A percentile compares a stretch with the other conserved stretches of the same genome.
phyloP scores from a whole-genome alignment of 2,329 filamentous ascomycete genomes.

The Aspergillus quadrilineatus region DNA sequence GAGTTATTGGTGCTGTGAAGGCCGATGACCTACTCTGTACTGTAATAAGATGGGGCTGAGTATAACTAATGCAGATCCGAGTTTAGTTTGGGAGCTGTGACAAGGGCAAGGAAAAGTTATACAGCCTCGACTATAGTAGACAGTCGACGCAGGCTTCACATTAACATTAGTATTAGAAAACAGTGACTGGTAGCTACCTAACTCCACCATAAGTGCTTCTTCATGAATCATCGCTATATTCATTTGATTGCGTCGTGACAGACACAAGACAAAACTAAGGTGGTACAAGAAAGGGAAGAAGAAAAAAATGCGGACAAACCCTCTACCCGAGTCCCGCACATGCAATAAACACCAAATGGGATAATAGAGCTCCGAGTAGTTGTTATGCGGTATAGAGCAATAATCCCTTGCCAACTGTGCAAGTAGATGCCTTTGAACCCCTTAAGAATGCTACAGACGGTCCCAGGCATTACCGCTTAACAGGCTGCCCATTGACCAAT shows the following conservation, averaged over 20 bases:
- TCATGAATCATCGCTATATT: slow-evolving; percentile 16
- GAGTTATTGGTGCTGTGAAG: background rate
- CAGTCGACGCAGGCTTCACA: slow-evolving; percentile 4
- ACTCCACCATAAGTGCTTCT: slow-evolving; percentile 5
- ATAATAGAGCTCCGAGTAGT: background rate
- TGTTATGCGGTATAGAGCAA: background rate
- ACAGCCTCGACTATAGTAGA: background rate
- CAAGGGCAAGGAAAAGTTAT: no score
- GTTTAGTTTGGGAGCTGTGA: no score
- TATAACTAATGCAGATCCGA: no score
- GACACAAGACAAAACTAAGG: slow-evolving; percentile 4
- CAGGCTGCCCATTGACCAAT: slow-evolving; percentile 41
- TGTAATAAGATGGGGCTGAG: background rate
- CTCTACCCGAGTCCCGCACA: background rate
- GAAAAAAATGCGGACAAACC: background rate
- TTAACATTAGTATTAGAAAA: slow-evolving; percentile 16
- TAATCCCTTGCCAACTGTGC: background rate
- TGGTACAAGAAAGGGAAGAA: slow-evolving; percentile 3
- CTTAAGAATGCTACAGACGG: background rate
- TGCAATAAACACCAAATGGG: slow-evolving; percentile 7
- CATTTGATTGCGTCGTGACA: slow-evolving; percentile 6
- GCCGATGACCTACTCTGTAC: background rate
- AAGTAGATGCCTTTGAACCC: background rate
- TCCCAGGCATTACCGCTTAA: slow-evolving; percentile 16
- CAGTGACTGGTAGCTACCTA: slow-evolving; percentile 5